Conservation (phyloP, 2,329 filamentous ascomycete species). For the Exutisphaerella laricina region DNA sequence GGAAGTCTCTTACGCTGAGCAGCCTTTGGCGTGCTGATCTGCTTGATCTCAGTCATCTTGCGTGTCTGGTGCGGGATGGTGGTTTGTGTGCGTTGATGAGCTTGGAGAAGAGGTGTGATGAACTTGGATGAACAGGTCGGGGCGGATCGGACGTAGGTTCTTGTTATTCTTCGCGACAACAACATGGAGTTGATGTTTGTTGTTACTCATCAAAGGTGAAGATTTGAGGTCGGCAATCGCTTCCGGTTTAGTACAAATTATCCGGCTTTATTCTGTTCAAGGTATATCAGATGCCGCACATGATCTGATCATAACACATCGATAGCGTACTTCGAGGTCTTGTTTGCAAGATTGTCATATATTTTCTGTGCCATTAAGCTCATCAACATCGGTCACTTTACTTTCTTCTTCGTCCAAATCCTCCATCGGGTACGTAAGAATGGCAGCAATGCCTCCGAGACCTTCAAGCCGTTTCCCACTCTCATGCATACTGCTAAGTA, state of each 20-base stretch:
- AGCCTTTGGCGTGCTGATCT: conserved; percentile 39
- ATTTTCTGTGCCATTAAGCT: conserved; percentile 19
- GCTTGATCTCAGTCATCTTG: conserved; percentile 42
- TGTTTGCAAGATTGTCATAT: conserved; percentile 14
- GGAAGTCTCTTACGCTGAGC: conserved; percentile 42
- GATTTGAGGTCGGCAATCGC: conserved; percentile 3
- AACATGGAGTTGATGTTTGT: not conserved
- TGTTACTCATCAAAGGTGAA: too few relatives aligned
- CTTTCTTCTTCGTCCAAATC: conserved; percentile 60
- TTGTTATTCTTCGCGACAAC: not conserved
- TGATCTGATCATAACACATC: conserved; percentile 6
- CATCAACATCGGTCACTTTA: conserved; percentile 16
- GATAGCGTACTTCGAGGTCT: conserved; percentile 21
- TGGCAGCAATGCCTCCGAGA: conserved; percentile 80
- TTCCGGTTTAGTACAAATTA: too few relatives aligned
- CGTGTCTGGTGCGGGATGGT: conserved; percentile 7
- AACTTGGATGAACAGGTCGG: too few relatives aligned
- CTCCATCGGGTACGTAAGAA: conserved; percentile 86
- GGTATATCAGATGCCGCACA: too few relatives aligned
- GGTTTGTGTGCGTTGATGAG: not conserved
- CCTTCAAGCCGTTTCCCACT: conserved; percentile 80
- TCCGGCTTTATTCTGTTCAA: too few relatives aligned
- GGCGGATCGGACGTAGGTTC: not conserved
- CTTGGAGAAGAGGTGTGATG: conserved; percentile 1
- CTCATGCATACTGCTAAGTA: conserved; percentile 92